Evolutionary conservation across 345 rosid species (phyloP).

Genomic region (Heritiera fomes): DNA sequence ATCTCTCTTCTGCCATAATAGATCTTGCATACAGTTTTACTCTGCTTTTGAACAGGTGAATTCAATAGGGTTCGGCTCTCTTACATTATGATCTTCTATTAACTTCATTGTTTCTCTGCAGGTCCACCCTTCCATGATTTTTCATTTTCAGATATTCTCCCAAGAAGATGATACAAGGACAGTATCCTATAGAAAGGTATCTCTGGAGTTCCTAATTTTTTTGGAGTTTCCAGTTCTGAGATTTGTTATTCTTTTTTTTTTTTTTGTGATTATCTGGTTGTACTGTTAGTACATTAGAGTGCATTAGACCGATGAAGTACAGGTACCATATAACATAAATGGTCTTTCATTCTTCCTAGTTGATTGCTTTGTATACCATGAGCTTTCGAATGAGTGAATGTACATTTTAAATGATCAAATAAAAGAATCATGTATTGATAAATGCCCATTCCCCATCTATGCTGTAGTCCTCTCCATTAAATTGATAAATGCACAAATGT

Average conservation of each 20-base stretch:
- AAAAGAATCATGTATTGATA: too few species aligned
- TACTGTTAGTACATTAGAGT: neutral
- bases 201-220: constrained; percentile 12
- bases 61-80: neutral
- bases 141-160: constrained; percentile 65
- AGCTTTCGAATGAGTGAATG: neutral
- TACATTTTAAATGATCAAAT: too few species aligned
- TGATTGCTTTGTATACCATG: neutral
- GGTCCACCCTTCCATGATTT: constrained; percentile 96
- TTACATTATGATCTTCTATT: neutral
- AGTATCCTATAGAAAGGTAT: neutral
- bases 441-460: too few species aligned
- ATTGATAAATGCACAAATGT: too few species aligned
- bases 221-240: neutral
- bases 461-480: too few species aligned
- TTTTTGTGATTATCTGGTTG: neutral
- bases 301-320: neutral
- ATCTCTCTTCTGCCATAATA: too few species aligned
- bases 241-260: neutral
- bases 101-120: constrained; percentile 33
- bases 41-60: neutral
- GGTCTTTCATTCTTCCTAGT: neutral
- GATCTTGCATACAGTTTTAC: neutral
- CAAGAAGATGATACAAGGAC: constrained; percentile 33
- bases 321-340: neutral